Percentiles rank a stretch among this genome's conserved stretches.
Conservation (phyloP, 495 filamentous ascomycete genomes). For the Pseudoneurospora amorphoporcata region DNA sequence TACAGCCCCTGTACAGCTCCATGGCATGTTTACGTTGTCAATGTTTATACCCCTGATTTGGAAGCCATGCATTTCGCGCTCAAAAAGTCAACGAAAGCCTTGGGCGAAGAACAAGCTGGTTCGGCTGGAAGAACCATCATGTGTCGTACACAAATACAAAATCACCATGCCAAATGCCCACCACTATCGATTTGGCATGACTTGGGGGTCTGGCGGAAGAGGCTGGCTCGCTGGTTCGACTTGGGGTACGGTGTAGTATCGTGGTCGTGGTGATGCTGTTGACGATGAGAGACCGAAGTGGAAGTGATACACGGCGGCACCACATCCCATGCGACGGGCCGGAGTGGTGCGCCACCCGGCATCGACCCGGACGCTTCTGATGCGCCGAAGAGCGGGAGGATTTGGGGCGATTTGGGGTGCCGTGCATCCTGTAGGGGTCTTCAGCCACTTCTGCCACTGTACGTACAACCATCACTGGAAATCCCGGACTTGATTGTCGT, state of each 20-base stretch:
- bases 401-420: background rate
- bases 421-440: background rate
- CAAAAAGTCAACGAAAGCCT: background rate
- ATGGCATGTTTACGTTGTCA: background rate
- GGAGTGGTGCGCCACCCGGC: background rate
- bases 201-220: background rate
- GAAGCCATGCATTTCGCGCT: background rate
- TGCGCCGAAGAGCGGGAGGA: background rate
- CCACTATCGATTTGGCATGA: background rate
- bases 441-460: background rate
- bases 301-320: background rate
- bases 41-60: background rate
- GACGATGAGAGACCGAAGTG: background rate
- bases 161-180: background rate
- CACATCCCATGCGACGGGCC: background rate
- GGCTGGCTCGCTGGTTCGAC: background rate
- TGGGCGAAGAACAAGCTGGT: background rate
- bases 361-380: background rate
- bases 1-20: background rate
- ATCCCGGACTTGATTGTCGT: background rate
- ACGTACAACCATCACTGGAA: background rate
- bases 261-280: background rate
- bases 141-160: background rate
- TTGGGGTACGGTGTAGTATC: background rate
- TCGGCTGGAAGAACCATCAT: background rate